Conservation (phyloP, 441 rosid species). For the Aquilaria agallochum region DNA sequence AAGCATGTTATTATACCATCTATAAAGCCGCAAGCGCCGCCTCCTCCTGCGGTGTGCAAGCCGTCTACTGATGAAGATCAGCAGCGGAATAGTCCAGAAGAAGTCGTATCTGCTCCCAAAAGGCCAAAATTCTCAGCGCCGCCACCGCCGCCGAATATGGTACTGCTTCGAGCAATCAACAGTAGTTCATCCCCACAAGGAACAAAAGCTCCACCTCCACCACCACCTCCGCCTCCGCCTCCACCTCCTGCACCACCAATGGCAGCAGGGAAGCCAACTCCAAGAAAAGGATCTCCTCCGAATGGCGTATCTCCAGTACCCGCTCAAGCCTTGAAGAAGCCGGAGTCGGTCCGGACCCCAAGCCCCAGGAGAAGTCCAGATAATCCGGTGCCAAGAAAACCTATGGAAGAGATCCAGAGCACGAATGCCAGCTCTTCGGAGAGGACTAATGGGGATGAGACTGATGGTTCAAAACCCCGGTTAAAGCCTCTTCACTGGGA, state of each 20-base stretch:
- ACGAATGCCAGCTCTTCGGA: conserved; percentile 36
- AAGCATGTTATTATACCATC: conserved; percentile 85
- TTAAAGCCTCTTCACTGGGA: conserved; percentile 97
- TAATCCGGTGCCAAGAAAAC: conserved; percentile 18
- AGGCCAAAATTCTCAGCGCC: conserved; percentile 71
- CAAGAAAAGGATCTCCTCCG: conserved; percentile 34
- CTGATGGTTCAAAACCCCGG: conserved; percentile 72
- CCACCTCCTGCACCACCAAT: conserved; percentile 25
- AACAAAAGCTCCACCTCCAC: conserved; percentile 32
- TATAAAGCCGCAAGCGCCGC: conserved; percentile 29
- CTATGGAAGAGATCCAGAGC: conserved; percentile 28
- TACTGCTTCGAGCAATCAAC: conserved; percentile 61
- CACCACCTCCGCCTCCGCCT: conserved; percentile 52
- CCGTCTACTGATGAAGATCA: conserved; percentile 6
- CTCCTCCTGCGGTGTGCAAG: not conserved
- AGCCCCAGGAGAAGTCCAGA: conserved; percentile 35
- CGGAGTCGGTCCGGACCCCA: conserved; percentile 31
- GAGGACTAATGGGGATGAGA: conserved; percentile 55
- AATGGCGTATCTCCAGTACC: conserved; percentile 25
- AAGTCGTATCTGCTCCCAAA: conserved; percentile 33
- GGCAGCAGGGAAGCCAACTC: conserved; percentile 17
- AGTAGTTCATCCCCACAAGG: conserved; percentile 30
- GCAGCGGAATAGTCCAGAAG: conserved; percentile 21
- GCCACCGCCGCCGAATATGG: conserved; percentile 81
- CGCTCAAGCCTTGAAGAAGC: conserved; percentile 24